These are phyloP conservation scores for Alternaria postmessia DNA, from an alignment of 2,329 filamentous ascomycete genomes.

Conservation along the genomic window DNA sequence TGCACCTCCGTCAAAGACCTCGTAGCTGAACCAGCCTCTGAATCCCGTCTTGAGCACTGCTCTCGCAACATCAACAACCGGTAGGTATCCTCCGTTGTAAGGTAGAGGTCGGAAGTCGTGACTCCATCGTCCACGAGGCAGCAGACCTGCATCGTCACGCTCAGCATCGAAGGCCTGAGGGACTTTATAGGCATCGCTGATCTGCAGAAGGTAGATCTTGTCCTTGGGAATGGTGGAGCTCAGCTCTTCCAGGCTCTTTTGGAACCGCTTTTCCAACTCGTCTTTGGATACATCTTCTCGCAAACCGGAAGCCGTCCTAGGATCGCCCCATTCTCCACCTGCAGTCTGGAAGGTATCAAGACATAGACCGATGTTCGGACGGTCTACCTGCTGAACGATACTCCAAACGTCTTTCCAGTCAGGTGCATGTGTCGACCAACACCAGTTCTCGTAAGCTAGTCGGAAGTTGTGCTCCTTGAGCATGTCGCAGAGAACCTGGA, in stretches of 20 bases:
- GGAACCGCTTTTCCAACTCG: slow-evolving; percentile 62
- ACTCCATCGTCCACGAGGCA: slow-evolving; percentile 74
- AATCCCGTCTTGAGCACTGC: slow-evolving; percentile 75
- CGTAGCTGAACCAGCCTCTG: slow-evolving; percentile 71
- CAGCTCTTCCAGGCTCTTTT: slow-evolving; percentile 65
- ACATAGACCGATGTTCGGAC: slow-evolving; percentile 75
- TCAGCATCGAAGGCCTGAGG: slow-evolving; percentile 62
- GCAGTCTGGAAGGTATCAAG: slow-evolving; percentile 81
- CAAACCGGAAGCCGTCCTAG: slow-evolving; percentile 68
- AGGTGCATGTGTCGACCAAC: slow-evolving; percentile 69
- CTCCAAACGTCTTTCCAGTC: slow-evolving; percentile 75
- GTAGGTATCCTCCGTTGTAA: slow-evolving; percentile 75
- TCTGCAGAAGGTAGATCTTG: slow-evolving; percentile 78
- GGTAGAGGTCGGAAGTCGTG: slow-evolving; percentile 74
- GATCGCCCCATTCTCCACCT: slow-evolving; percentile 77
- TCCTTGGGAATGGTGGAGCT: slow-evolving; percentile 66
- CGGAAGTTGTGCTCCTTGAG: slow-evolving; percentile 65
- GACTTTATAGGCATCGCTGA: slow-evolving; percentile 76
- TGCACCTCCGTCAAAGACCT: slow-evolving; percentile 71
- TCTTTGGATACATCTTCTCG: slow-evolving; percentile 59
- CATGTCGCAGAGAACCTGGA: slow-evolving; percentile 64
- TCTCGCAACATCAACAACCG: slow-evolving; percentile 68
- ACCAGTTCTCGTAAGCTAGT: slow-evolving; percentile 83
- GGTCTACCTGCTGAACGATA: slow-evolving; percentile 69
- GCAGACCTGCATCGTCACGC: slow-evolving; percentile 60